Conservation (phyloP, 495 filamentous ascomycete genomes). For the Hypoxylon fragiforme region DNA sequence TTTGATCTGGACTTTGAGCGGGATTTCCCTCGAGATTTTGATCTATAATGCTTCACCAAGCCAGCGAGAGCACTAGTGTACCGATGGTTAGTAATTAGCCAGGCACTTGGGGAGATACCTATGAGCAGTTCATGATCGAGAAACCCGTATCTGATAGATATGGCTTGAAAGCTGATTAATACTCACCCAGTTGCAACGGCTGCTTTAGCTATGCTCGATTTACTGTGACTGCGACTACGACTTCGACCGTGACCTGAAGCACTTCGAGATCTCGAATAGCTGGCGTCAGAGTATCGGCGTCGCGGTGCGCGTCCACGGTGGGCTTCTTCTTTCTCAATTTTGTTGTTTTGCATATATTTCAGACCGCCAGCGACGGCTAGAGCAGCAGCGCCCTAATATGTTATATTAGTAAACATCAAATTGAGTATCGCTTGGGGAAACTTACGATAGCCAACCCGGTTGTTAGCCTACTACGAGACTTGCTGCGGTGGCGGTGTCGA, state of each 20-base stretch:
- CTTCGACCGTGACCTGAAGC: constrained; percentile 20
- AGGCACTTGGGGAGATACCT: neutral
- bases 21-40: constrained; percentile 56
- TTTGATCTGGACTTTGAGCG: constrained; percentile 58
- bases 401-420: constrained; percentile 2
- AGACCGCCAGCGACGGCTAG: constrained; percentile 74
- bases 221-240: constrained; percentile 49
- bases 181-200: constrained; percentile 70
- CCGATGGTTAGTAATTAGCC: constrained; percentile 11
- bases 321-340: constrained; percentile 64
- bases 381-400: constrained; percentile 61
- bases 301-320: constrained; percentile 73
- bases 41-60: constrained; percentile 74
- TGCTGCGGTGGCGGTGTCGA: constrained; percentile 34
- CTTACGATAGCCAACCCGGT: constrained; percentile 73
- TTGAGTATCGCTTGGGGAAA: neutral
- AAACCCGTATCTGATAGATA: neutral
- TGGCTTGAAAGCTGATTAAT: neutral
- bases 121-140: neutral
- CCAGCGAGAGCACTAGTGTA: constrained; percentile 63
- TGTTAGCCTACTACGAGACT: constrained; percentile 54
- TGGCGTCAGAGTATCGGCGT: constrained; percentile 54
- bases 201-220: constrained; percentile 75
- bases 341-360: constrained; percentile 72
- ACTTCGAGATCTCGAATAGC: constrained; percentile 38